Base-by-base conservation (phyloP, 2,329 filamentous ascomycete genomes). In the Talaromyces funiculosus region DNA sequence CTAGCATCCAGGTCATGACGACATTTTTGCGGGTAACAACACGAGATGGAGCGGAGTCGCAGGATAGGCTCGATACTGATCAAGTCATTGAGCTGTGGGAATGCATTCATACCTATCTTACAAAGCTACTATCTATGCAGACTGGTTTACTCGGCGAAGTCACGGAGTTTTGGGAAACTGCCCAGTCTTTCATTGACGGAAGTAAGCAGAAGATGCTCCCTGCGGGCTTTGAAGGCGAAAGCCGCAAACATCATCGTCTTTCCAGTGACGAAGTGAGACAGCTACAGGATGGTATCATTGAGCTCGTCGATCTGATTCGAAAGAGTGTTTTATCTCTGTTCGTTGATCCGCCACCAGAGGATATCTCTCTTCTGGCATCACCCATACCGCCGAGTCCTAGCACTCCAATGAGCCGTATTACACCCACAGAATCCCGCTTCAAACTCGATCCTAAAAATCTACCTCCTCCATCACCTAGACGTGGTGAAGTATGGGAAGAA, bases 81-180 rank as follows among this genome's bases (percentile, higher is more conserved):
- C 88, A 93, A 51, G 83, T 97, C 14, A 83, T 96, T 64, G 92
- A 96, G 66, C 83, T 97, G 62, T 99, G 94, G 94, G 92, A 97
- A 68, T 90, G 92, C 71, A 86, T 96, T 64, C 80, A 90, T 62
- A 79, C 83, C 0, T 94, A 91, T 64, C 73, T 97, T 62, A 86
- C 79, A 9, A 85, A 83, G 43, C 81, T 99, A 40, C 79, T 99
- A 0, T 92, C 91, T 0, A 77, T 81, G 5, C 79, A 86, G 6
- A 86, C 87, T 64, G 94, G 94, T 3, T 82, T 97, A 16, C 79
- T 99, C 5, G 92, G 91, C 0, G 94, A 99, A 72, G 84, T 97
- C 1, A 77, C 96, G 18, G 92, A 96, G 64, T 97, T 96, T 73
- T 97, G 93, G 91, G 90, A 96, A 65, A 94, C 88, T 14, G 87